Conservation (phyloP, 345 rosid species). For the Odontarrhena argentea region DNA sequence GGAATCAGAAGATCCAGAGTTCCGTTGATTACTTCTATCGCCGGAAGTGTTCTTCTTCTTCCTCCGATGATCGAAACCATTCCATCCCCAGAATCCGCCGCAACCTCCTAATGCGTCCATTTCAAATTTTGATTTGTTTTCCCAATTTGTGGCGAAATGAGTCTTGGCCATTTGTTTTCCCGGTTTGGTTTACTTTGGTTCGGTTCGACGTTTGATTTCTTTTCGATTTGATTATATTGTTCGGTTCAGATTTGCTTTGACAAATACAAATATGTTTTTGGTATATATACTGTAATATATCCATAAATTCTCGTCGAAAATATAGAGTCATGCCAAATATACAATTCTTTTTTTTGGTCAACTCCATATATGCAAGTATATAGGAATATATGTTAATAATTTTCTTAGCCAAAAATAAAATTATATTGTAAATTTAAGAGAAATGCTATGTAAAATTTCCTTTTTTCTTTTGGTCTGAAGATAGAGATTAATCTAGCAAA, state of each 20-base stretch:
- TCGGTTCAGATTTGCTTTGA: background rate
- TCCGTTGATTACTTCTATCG: slow-evolving; percentile 38
- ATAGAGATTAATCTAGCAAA: too few relatives aligned
- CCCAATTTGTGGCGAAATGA: slow-evolving; percentile 20
- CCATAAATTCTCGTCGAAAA: too few relatives aligned
- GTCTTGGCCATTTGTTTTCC: slow-evolving; percentile 32
- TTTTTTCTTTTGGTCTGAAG: too few relatives aligned
- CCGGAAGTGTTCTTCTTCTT: slow-evolving; percentile 38
- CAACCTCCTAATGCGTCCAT: slow-evolving; percentile 64
- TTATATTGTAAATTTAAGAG: too few relatives aligned
- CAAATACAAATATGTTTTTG: too few relatives aligned
- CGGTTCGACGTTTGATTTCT: background rate
- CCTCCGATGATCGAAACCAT: slow-evolving; percentile 31
- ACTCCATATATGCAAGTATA: too few relatives aligned
- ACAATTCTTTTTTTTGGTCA: too few relatives aligned
- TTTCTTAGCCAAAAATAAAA: too few relatives aligned
- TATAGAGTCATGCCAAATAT: too few relatives aligned
- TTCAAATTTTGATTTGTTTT: slow-evolving; percentile 20
- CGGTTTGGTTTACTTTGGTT: slow-evolving; percentile 34
- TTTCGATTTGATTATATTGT: background rate
- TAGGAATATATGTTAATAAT: too few relatives aligned
- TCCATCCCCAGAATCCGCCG: slow-evolving; percentile 66
- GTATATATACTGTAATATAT: too few relatives aligned
- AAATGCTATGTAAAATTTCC: too few relatives aligned
- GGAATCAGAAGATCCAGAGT: slow-evolving; percentile 58